A percentile compares a stretch with the other conserved stretches of the same genome.
phyloP scores from a whole-genome alignment of 768 basidiomycete genomes.

The Naganishia friedmannii region DNA sequence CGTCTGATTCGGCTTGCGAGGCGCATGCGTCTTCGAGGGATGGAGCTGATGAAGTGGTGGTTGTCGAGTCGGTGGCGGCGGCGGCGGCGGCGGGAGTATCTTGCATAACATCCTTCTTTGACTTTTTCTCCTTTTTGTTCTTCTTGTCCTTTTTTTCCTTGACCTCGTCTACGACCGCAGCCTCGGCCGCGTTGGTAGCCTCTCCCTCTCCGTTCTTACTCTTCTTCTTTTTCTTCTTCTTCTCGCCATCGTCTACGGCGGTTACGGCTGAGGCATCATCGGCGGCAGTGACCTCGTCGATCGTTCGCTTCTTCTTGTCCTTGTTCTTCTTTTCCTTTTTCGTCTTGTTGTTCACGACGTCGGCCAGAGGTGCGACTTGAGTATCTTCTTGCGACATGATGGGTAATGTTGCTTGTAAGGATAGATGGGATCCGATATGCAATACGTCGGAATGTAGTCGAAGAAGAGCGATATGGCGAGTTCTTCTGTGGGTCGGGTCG shows the following conservation, averaged over 20 bases:
- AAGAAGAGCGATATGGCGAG: background rate
- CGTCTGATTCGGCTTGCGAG: slow-evolving; percentile 52
- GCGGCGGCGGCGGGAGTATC: slow-evolving; percentile 30
- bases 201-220: slow-evolving; percentile 42
- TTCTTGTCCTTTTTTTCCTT: slow-evolving; percentile 39
- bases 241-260: slow-evolving; percentile 2
- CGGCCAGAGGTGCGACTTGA: background rate
- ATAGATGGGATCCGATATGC: too few relatives aligned
- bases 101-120: slow-evolving; percentile 29
- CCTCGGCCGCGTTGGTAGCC: slow-evolving; percentile 19
- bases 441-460: background rate
- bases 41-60: slow-evolving; percentile 35
- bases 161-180: background rate
- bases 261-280: slow-evolving; percentile 8
- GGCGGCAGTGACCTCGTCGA: slow-evolving; percentile 27
- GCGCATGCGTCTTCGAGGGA: slow-evolving; percentile 43
- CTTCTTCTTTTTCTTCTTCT: slow-evolving; percentile 35
- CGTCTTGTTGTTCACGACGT: slow-evolving; percentile 15
- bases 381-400: slow-evolving; percentile 16
- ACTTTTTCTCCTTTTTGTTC: slow-evolving; percentile 39
- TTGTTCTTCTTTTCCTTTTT: slow-evolving; percentile 12
- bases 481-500: background rate
- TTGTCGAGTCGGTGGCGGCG: too few relatives aligned
- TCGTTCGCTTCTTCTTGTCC: slow-evolving; percentile 27
- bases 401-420: too few relatives aligned